Percentiles rank a stretch among this genome's conserved stretches.
Conservation (phyloP, 2,329 filamentous ascomycete genomes). For the Polytolypa hystricis region DNA sequence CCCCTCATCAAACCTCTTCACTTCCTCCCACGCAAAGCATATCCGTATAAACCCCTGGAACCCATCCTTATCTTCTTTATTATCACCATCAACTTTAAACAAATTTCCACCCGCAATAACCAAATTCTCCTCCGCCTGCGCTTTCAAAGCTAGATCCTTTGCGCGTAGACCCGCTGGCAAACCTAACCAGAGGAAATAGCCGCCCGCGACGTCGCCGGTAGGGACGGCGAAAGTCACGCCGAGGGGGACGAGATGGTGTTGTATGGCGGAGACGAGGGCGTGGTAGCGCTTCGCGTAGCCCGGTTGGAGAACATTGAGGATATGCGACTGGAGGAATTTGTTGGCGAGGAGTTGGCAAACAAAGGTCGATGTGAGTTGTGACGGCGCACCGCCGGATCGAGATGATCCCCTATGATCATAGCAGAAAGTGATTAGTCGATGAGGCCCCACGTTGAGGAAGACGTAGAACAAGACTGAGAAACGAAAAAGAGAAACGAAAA, state of each 20-base stretch:
- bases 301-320: slow-evolving; percentile 43
- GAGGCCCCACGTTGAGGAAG: too few relatives aligned
- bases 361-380: slow-evolving; percentile 48
- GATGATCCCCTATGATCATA: slow-evolving; percentile 42
- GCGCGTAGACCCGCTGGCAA: slow-evolving; percentile 47
- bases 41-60: slow-evolving; percentile 54
- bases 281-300: slow-evolving; percentile 44
- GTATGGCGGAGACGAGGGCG: slow-evolving; percentile 49
- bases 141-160: slow-evolving; percentile 45
- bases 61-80: slow-evolving; percentile 16
- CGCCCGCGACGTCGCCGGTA: slow-evolving; percentile 48
- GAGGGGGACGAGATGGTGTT: slow-evolving; percentile 49
- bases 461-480: too few relatives aligned
- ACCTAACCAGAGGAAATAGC: slow-evolving; percentile 76
- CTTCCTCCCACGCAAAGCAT: slow-evolving; percentile 64
- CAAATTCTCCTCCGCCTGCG: slow-evolving; percentile 53
- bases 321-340: slow-evolving; percentile 42
- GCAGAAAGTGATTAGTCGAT: too few relatives aligned
- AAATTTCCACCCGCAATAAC: slow-evolving; percentile 57
- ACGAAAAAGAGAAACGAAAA: too few relatives aligned
- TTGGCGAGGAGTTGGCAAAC: slow-evolving; percentile 44
- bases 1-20: slow-evolving; percentile 54
- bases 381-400: slow-evolving; percentile 49
- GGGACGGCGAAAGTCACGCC: slow-evolving; percentile 37
- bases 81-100: slow-evolving; percentile 53